Evolutionary conservation across 2,329 filamentous ascomycete species (phyloP).

Genomic region (Onygena corvina): DNA sequence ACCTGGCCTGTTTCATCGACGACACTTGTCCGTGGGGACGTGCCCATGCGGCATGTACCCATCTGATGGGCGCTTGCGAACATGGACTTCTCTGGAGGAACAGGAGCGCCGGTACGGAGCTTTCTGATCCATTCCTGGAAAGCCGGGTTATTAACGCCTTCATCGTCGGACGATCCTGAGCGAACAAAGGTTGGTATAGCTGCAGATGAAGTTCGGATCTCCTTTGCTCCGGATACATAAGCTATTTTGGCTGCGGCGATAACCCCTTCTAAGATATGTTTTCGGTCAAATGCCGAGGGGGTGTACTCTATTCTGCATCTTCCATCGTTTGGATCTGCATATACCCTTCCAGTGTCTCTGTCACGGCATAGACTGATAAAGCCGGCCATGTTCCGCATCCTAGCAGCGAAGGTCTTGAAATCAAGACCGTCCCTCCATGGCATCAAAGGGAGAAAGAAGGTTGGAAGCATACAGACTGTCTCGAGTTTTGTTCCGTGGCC

Average conservation of each 20-base stretch:
- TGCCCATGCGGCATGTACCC: constrained; percentile 41
- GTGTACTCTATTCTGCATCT: constrained; percentile 57
- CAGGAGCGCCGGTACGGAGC: constrained; percentile 36
- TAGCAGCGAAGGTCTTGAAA: constrained; percentile 59
- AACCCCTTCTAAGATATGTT: constrained; percentile 58
- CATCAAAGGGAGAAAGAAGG: constrained; percentile 49
- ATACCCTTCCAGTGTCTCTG: constrained; percentile 61
- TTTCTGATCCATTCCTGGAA: constrained; percentile 46
- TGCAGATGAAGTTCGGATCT: constrained; percentile 57
- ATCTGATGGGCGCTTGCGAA: constrained; percentile 42
- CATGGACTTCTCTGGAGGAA: constrained; percentile 34
- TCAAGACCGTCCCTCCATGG: constrained; percentile 58
- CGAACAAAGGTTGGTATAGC: constrained; percentile 54
- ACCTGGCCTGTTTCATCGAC: constrained; percentile 37
- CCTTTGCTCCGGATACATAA: constrained; percentile 65
- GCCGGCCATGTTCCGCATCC: constrained; percentile 55
- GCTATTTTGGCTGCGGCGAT: constrained; percentile 62
- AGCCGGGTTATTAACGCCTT: constrained; percentile 42
- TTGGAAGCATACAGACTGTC: constrained; percentile 61
- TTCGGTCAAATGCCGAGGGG: constrained; percentile 57
- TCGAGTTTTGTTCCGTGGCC: constrained; percentile 80
- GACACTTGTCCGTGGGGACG: constrained; percentile 30
- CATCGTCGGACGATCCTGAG: constrained; percentile 20
- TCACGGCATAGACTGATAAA: constrained; percentile 68
- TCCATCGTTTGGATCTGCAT: constrained; percentile 56